Evolutionary conservation across 148 eudicot genomes (phyloP).

Genomic region (Camellia lanceoleosa): DNA sequence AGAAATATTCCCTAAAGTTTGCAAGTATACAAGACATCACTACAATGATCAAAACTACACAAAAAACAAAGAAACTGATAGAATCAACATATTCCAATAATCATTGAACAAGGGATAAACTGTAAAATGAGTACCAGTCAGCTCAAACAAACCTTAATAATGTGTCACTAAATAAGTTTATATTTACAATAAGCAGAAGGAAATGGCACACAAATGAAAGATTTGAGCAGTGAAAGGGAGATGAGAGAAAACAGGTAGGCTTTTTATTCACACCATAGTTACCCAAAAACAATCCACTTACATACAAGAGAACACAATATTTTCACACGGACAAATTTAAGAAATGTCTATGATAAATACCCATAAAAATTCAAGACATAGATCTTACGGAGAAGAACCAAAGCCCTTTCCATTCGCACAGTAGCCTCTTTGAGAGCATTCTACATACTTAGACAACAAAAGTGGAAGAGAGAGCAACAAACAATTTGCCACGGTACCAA

Average conservation of each 20-base stretch:
- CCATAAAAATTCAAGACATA: not conserved
- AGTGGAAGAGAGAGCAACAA: conserved; percentile 5
- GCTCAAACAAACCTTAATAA: not conserved
- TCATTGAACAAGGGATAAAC: not conserved
- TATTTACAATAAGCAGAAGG: not conserved
- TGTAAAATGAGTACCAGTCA: not conserved
- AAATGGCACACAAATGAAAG: not conserved
- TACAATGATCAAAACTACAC: not conserved
- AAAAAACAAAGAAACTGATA: not conserved
- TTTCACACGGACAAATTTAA: conserved; percentile 23
- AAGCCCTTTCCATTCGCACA: too few species aligned
- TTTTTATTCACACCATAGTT: conserved; percentile 27
- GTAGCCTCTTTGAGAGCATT: too few species aligned
- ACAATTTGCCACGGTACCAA: conserved; percentile 2
- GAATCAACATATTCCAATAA: not conserved
- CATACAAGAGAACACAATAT: conserved; percentile 32
- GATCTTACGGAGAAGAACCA: too few species aligned
- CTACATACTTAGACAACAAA: too few species aligned
- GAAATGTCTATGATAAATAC: conserved; percentile 18
- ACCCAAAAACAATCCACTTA: conserved; percentile 10
- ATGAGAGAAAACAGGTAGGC: conserved; percentile 15
- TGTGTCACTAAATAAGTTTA: too few species aligned
- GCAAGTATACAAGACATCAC: not conserved
- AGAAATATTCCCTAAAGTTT: too few species aligned
- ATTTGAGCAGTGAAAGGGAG: too few species aligned